Percentiles rank a stretch among this genome's conserved stretches.
These are phyloP conservation scores for Colletotrichum graminicola DNA, from an alignment of 2,329 filamentous ascomycete species.

Conservation along the genomic window DNA sequence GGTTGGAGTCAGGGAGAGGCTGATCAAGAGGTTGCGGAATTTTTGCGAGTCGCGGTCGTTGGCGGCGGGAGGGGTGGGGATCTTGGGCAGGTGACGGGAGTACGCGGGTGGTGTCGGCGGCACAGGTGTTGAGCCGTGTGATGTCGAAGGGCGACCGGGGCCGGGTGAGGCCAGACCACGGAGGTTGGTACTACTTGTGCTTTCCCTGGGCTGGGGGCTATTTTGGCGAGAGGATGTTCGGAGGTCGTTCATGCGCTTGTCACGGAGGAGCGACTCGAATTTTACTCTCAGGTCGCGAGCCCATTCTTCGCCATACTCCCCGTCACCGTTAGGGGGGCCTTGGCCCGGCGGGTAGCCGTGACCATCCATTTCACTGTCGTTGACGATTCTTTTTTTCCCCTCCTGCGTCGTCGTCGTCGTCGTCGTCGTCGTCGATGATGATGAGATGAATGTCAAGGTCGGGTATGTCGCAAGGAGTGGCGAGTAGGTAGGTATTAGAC, in stretches of 20 bases:
- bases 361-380: conserved; percentile 52
- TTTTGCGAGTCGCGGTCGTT: conserved; percentile 76
- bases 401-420: conserved; percentile 37
- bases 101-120: conserved; percentile 61
- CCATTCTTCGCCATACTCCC: conserved; percentile 76
- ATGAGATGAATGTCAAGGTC: conserved; percentile 18
- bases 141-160: conserved; percentile 61
- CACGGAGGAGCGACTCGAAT: conserved; percentile 89
- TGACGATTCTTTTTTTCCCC: conserved; percentile 41
- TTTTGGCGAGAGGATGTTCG: conserved; percentile 65
- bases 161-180: conserved; percentile 54
- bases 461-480: conserved; percentile 25
- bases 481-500: conserved; percentile 30
- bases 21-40: conserved; percentile 85
- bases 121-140: conserved; percentile 50
- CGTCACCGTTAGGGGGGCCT: conserved; percentile 47
- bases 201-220: conserved; percentile 66
- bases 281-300: conserved; percentile 83
- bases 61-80: conserved; percentile 78
- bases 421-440: conserved; percentile 38
- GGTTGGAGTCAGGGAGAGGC: conserved; percentile 86
- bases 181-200: conserved; percentile 63
- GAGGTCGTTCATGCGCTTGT: conserved; percentile 87
- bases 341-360: conserved; percentile 52
- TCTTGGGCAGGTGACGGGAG: conserved; percentile 64